Evolutionary conservation across 257 asterid species (phyloP).

Genomic region (Solanum bukasovii): DNA sequence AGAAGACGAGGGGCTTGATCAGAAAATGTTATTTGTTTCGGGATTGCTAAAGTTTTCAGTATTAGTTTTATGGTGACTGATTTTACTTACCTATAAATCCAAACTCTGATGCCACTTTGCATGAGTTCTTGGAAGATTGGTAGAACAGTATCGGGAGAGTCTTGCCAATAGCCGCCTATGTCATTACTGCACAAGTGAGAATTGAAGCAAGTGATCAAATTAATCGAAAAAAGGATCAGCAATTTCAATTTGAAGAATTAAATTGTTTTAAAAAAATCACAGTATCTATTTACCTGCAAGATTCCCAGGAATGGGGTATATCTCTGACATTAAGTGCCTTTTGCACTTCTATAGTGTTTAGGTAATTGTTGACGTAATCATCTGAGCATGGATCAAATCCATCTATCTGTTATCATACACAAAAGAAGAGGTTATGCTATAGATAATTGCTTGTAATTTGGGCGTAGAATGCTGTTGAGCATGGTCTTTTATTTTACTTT

Average conservation of each 20-base stretch:
- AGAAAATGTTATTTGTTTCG: background rate
- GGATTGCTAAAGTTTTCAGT: background rate
- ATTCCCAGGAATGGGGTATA: constrained; percentile 29
- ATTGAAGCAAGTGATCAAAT: background rate
- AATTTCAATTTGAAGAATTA: background rate
- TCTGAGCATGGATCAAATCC: constrained; percentile 48
- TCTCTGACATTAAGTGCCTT: constrained; percentile 39
- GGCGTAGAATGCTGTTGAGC: background rate
- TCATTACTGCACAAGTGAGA: background rate
- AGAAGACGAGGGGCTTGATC: background rate
- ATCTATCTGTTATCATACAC: constrained; percentile 12
- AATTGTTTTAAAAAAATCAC: background rate
- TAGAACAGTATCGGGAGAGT: constrained; percentile 31
- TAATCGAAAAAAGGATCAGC: background rate
- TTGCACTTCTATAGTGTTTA: constrained; percentile 43
- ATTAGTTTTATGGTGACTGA: background rate
- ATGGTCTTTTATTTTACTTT: background rate
- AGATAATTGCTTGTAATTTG: background rate
- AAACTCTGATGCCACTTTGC: constrained; percentile 38
- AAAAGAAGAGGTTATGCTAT: background rate
- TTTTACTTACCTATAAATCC: constrained; percentile 37
- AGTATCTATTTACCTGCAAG: constrained; percentile 29
- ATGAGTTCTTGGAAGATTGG: constrained; percentile 41
- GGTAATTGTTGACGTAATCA: constrained; percentile 19
- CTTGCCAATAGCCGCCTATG: constrained; percentile 17